These are phyloP conservation scores for Begonia masoniana DNA, from an alignment of 306 rosid genomes.

Conservation along the genomic window DNA sequence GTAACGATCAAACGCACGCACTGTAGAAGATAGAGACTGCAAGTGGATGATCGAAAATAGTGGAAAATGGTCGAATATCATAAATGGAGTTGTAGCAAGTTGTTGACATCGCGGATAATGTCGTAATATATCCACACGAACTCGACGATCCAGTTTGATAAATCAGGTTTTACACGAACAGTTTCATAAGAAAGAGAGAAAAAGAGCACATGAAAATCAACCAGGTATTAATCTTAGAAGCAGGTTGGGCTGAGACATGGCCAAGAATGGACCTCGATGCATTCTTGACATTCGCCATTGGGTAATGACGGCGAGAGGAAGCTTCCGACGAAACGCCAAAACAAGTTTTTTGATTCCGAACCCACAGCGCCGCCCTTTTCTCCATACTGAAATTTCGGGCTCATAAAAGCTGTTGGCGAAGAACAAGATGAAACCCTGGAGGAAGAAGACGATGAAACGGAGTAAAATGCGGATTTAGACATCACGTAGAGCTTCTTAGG, in stretches of 20 bases:
- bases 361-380: no score
- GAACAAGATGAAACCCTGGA: slow-evolving; percentile 2
- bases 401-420: neutral
- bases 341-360: slow-evolving; percentile 11
- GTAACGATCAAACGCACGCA: no score
- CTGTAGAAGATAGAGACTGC: no score
- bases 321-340: slow-evolving; percentile 3
- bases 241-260: slow-evolving; percentile 6
- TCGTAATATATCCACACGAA: no score
- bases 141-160: no score
- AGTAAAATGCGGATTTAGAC: slow-evolving; percentile 1
- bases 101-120: no score
- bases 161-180: no score
- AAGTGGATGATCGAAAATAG: no score
- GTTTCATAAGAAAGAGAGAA: no score
- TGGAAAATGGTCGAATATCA: no score
- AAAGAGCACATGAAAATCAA: no score
- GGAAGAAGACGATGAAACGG: neutral
- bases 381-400: slow-evolving; percentile 2
- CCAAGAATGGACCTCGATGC: slow-evolving; percentile 6
- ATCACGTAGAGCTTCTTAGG: neutral
- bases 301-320: neutral
- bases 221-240: neutral
- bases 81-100: no score
- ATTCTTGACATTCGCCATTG: slow-evolving; percentile 8